Conservation (phyloP, 345 rosid species). For the Syzygium aqueum region DNA sequence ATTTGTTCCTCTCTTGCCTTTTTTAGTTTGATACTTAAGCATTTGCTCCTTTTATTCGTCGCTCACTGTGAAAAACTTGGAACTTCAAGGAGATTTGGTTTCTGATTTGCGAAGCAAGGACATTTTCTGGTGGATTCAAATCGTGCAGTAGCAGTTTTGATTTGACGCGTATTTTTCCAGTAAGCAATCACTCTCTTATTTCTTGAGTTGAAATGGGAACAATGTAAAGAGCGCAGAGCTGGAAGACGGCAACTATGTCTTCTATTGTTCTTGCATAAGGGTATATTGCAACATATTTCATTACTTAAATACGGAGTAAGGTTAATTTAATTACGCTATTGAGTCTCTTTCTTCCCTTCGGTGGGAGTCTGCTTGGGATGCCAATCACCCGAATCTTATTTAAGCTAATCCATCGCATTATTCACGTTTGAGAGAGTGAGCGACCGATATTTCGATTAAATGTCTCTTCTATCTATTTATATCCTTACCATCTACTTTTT, state of each 20-base stretch:
- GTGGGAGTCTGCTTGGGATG: not conserved
- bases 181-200: not conserved
- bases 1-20: not conserved
- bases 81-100: not conserved
- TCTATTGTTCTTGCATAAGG: not conserved
- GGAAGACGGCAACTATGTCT: not conserved
- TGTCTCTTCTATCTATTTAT: not conserved
- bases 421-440: not conserved
- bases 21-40: not conserved
- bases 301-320: accelerated
- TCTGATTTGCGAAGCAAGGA: not conserved
- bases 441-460: not conserved
- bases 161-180: not conserved
- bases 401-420: not conserved
- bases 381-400: not conserved
- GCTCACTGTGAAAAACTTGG: not conserved
- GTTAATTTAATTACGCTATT: not conserved
- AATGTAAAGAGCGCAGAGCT: not conserved
- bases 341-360: not conserved
- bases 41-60: not conserved
- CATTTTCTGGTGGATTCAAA: not conserved
- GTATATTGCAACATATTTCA: not conserved
- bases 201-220: not conserved
- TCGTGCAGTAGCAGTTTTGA: accelerated
- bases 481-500: not conserved